Base-by-base conservation (phyloP, 352 stramenopile genomes). In the Thalassiosira mediterranea region DNA sequence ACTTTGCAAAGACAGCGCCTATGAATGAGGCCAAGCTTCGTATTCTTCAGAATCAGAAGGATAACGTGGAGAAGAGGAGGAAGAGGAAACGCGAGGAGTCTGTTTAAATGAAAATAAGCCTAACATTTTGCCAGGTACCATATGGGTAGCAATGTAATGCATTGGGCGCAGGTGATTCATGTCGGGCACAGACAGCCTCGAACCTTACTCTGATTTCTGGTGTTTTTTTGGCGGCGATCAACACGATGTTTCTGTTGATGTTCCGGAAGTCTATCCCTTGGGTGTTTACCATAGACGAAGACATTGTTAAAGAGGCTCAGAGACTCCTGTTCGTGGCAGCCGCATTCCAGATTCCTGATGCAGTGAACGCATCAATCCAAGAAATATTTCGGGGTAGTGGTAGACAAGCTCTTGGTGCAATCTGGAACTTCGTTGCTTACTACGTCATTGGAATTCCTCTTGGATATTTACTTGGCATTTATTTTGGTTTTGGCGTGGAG, bases 361-460 rank as follows among this genome's bases (percentile, higher is more conserved):
- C 90, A 0, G 79, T 96, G 13, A 88, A 94, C 32, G 70, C 75
- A 0, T 86, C 89, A 0, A 81, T 88, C 2, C 91, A 96, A 57
- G 93, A 91, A 25, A 90, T 95, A 31, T 90, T 97, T 42, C 89
- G 92, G 7, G 93, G 89, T 4, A 91, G 84, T 46, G 93, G 93
- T 3, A 83, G 93, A 48, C 93, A 97, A 60, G 65, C 85, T 17
- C 84, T 96, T 10, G 90, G 90, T 17, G 93, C 93, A 7, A 86
- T 85, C 10, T 87, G 94, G 69, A 97, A 96, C 60, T 96, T 97
- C 34, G 82, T 95, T 11, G 88, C 87, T 52, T 97, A 95, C 76
- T 88, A 96, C 31, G 57, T 89, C 21, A 65, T 96, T 23, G 93
- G 91, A 34, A 82, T 97, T n/a, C 92, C 93, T 0, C 34, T 96